Evolutionary conservation across 495 filamentous ascomycete species (phyloP).

Genomic region (Cryomyces minteri): DNA sequence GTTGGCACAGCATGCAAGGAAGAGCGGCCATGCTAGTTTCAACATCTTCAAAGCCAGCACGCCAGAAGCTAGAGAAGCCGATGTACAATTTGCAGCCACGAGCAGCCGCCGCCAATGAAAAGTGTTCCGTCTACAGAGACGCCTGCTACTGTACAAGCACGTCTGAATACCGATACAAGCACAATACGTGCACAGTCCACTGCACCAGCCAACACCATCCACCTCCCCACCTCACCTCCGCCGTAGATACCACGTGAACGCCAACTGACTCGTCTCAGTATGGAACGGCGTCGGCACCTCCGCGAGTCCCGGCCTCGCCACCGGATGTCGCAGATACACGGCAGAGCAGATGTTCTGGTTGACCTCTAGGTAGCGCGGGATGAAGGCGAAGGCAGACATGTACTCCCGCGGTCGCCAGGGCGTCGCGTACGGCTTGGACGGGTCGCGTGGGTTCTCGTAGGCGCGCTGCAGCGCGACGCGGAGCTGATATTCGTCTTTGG

Average conservation of each 20-base stretch:
- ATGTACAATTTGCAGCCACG: too few relatives aligned
- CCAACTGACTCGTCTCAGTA: slow-evolving; percentile 42
- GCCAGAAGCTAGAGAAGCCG: too few relatives aligned
- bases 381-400: slow-evolving; percentile 85
- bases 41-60: too few relatives aligned
- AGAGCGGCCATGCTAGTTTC: too few relatives aligned
- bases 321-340: slow-evolving; percentile 88
- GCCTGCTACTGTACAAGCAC: too few relatives aligned
- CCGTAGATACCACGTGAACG: slow-evolving; percentile 87
- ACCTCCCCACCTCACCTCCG: slow-evolving; percentile 32
- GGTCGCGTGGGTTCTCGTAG: slow-evolving; percentile 57
- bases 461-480: slow-evolving; percentile 32
- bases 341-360: slow-evolving; percentile 91
- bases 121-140: too few relatives aligned
- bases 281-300: slow-evolving; percentile 85
- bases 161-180: too few relatives aligned
- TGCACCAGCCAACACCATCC: too few relatives aligned
- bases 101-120: too few relatives aligned
- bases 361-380: slow-evolving; percentile 89
- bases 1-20: too few relatives aligned
- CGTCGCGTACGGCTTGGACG: slow-evolving; percentile 67
- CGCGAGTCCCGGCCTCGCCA: slow-evolving; percentile 67
- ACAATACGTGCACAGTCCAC: too few relatives aligned
- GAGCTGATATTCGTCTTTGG: neutral
- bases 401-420: slow-evolving; percentile 80